phyloP scores from a whole-genome alignment of 306 rosid genomes.

The Quercus suber region DNA sequence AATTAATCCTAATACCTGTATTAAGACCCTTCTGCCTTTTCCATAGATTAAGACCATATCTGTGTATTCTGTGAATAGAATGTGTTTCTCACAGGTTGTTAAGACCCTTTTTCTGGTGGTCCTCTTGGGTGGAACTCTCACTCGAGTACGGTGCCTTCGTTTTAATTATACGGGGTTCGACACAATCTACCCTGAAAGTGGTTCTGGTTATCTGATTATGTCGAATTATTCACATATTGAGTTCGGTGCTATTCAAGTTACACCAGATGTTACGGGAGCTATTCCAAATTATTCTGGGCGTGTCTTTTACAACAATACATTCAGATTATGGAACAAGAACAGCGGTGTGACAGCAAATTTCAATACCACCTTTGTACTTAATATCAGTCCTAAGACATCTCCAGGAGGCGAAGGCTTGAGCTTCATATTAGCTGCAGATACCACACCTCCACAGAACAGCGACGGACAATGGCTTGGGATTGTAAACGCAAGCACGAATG shows the following conservation, averaged over 20 bases:
- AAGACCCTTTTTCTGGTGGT: conserved; percentile 7
- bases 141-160: conserved; percentile 10
- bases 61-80: too few species aligned
- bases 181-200: not conserved
- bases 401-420: conserved; percentile 48
- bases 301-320: conserved; percentile 19
- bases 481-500: conserved; percentile 28
- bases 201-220: not conserved
- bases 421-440: conserved; percentile 37
- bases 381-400: conserved; percentile 3
- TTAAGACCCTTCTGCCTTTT: conserved; percentile 5
- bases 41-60: not conserved
- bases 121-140: conserved; percentile 12
- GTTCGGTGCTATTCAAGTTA: conserved; percentile 34
- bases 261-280: conserved; percentile 22
- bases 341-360: conserved; percentile 24
- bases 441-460: conserved; percentile 27
- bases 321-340: conserved; percentile 25
- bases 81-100: not conserved
- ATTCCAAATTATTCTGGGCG: conserved; percentile 20
- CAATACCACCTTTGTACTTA: conserved; percentile 37
- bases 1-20: not conserved
- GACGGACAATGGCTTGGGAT: too few species aligned
- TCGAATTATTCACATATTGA: conserved; percentile 21
- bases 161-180: conserved; percentile 35